These are phyloP conservation scores for Aquilaria malaccensis DNA, from an alignment of 345 rosid genomes.

Conservation along the genomic window DNA sequence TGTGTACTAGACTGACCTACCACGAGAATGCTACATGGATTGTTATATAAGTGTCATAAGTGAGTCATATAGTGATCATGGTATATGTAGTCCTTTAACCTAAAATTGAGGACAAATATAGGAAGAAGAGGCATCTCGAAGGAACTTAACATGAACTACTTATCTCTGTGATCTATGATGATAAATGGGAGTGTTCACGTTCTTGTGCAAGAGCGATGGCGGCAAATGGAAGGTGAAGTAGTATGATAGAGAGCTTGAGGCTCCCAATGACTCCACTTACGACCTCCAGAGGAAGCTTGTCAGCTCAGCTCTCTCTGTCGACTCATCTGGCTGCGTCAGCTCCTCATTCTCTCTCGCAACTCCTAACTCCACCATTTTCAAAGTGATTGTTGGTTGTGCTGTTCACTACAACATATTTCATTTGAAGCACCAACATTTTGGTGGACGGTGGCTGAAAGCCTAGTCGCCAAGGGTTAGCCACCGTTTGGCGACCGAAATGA, in stretches of 20 bases:
- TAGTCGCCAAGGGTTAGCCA: too few species aligned
- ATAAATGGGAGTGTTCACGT: constrained; percentile 63
- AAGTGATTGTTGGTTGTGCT: constrained; percentile 26
- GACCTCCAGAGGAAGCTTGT: constrained; percentile 38
- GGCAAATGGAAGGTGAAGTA: constrained; percentile 71
- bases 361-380: constrained; percentile 11
- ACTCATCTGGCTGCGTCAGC: background rate
- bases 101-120: too few species aligned
- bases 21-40: too few species aligned
- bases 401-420: background rate
- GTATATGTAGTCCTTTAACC: too few species aligned
- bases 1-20: too few species aligned
- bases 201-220: constrained; percentile 53
- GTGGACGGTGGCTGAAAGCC: background rate
- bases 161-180: too few species aligned
- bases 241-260: constrained; percentile 66
- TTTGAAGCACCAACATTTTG: background rate
- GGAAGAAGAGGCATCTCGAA: too few species aligned
- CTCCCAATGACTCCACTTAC: constrained; percentile 48
- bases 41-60: too few species aligned
- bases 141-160: too few species aligned
- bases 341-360: background rate
- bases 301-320: background rate
- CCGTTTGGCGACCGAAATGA: too few species aligned
- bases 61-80: too few species aligned